Evolutionary conservation across 352 stramenopile genomes (phyloP), one percentile per base, ranked within the genome.

Genomic region (Phytophthora syringae): DNA sequence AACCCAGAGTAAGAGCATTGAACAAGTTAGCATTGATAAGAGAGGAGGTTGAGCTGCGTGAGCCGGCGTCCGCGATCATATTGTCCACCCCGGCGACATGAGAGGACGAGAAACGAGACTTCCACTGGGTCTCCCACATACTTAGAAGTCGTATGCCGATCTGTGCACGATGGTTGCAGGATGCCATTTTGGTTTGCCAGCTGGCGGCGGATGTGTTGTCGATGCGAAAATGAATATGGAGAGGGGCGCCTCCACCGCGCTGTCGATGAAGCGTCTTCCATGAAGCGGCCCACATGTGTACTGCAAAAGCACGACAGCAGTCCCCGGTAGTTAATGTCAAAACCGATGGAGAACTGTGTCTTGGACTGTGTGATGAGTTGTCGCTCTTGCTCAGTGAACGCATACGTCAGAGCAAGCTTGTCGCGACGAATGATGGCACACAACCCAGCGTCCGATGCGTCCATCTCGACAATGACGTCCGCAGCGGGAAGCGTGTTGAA

Each of bases 291-390:
- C 56, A 67, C 3, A 40, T 12, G 10, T 64, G 40, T 1, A 60
- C 52, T 0, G 54, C 55, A 21, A 70, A 52, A 0, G 39, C 54
- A 64, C 0, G 43, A 44, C 3, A 73, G 34, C 0, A 77, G 40
- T 16, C 70, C 59, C 7, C 64, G 55, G 9, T 60, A 77, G 18
- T 70, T 74, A 28, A 77, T 77, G 20, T 74, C 64, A 22, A 70
- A 77, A 16, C 50, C 28, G 18, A 18, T 27, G 4, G n/a, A 16
- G 2, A 36, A 18, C 9, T 25, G 6, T 0, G 20, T 6, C 22
- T 63, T 63, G 15, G 44, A 20, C 3, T 37, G 1, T 5, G 13
- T 0, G 13, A 63, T 54, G 12, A 54, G 24, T 5, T 42, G 1
- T 1, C n/a, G 27, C 15, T 54, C 34, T 1, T 6, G 2, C 6